A percentile compares a stretch with the other conserved stretches of the same genome.
phyloP scores from a whole-genome alignment of 176 grass and related monocot species.

The Eragrostis nindensis region DNA sequence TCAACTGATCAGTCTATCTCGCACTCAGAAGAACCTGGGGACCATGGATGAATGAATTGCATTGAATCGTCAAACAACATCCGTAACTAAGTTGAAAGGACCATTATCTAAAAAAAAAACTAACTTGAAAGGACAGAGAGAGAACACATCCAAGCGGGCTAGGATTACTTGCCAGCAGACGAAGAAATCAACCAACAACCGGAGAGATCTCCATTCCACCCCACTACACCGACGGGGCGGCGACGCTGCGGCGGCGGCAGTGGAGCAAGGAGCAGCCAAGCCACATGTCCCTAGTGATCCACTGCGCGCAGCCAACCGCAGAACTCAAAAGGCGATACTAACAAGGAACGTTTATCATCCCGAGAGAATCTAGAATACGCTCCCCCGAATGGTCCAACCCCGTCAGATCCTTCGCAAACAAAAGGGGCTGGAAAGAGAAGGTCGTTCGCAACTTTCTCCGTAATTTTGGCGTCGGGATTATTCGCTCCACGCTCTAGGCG shows the following conservation, averaged over 20 bases:
- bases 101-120: no score
- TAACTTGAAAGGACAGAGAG: neutral
- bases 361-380: constrained; percentile 12
- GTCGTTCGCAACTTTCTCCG: neutral
- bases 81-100: no score
- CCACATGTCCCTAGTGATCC: neutral
- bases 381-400: constrained; percentile 7
- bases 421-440: neutral
- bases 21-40: neutral
- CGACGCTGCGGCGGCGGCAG: neutral
- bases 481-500: neutral
- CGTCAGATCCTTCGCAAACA: neutral
- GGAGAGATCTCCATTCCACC: neutral
- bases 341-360: constrained; percentile 22
- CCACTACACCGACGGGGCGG: neutral
- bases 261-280: neutral
- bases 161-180: neutral
- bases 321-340: neutral
- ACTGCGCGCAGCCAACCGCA: neutral
- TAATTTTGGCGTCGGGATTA: constrained; percentile 10
- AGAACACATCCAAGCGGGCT: neutral
- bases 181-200: neutral
- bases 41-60: neutral
- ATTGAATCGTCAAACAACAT: neutral
- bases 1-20: neutral